A percentile compares a stretch with the other conserved stretches of the same genome.
phyloP scores from a whole-genome alignment of 2,329 filamentous ascomycete genomes.

The Calonectria naviculata region DNA sequence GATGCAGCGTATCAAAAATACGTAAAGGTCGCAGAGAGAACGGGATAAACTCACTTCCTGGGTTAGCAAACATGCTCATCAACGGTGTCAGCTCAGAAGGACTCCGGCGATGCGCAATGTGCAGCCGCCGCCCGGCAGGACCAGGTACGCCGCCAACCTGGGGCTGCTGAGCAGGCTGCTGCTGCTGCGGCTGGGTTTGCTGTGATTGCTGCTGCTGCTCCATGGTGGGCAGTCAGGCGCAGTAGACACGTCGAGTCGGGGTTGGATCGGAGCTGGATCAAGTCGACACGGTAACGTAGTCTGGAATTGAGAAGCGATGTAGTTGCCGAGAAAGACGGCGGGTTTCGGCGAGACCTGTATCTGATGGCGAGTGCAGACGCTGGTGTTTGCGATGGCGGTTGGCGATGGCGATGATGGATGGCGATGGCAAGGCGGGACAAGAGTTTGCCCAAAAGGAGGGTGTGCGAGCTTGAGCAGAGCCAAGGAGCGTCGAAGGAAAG shows the following conservation, averaged over 20 bases:
- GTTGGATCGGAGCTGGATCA: slow-evolving; percentile 31
- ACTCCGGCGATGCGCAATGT: slow-evolving; percentile 97
- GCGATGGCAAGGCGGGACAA: slow-evolving; percentile 46
- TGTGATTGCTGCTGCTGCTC: slow-evolving; percentile 72
- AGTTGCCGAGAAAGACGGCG: slow-evolving; percentile 36
- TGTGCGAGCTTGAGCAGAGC: slow-evolving; percentile 48
- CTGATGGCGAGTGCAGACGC: slow-evolving; percentile 35
- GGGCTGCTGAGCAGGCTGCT: slow-evolving; percentile 58
- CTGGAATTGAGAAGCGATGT: slow-evolving; percentile 33
- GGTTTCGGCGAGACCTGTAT: slow-evolving; percentile 36
- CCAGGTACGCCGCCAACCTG: slow-evolving; percentile 72
- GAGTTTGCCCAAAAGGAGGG: slow-evolving; percentile 52
- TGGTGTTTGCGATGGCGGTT: slow-evolving; percentile 38
- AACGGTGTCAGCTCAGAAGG: slow-evolving; percentile 96
- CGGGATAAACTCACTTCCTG: slow-evolving; percentile 66
- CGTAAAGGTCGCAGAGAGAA: slow-evolving; percentile 14
- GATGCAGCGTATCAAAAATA: background rate
- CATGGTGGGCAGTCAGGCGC: slow-evolving; percentile 65
- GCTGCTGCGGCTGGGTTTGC: slow-evolving; percentile 56
- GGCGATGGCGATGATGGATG: slow-evolving; percentile 42
- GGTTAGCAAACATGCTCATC: slow-evolving; percentile 88
- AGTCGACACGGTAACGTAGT: slow-evolving; percentile 32
- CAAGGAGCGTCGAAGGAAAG: slow-evolving; percentile 53
- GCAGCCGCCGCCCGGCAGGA: slow-evolving; percentile 87
- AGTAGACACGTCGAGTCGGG: slow-evolving; percentile 53